These are phyloP conservation scores for Penicillium sp. DNA, from an alignment of 2,329 filamentous ascomycete species.

Conservation along the genomic window DNA sequence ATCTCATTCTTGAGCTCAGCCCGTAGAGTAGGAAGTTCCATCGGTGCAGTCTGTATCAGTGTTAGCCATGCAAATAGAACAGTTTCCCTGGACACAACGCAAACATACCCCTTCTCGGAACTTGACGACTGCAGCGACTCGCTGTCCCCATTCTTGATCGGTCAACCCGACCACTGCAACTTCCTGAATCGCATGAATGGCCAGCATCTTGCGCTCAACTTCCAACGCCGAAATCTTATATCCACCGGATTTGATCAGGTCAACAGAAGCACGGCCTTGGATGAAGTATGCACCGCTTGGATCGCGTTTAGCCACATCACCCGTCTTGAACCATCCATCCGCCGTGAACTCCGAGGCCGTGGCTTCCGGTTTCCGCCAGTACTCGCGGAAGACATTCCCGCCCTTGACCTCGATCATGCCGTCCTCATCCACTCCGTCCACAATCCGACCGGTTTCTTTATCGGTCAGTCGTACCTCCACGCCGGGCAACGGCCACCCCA, in stretches of 20 bases:
- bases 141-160: slow-evolving; percentile 48
- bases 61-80: background rate
- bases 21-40: slow-evolving; percentile 28
- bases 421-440: slow-evolving; percentile 29
- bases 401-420: slow-evolving; percentile 40
- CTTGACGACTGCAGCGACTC: slow-evolving; percentile 47
- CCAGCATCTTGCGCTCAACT: slow-evolving; percentile 47
- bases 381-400: slow-evolving; percentile 37
- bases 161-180: slow-evolving; percentile 48
- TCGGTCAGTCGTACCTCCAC: slow-evolving; percentile 42
- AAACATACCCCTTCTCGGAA: slow-evolving; percentile 29
- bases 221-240: slow-evolving; percentile 50
- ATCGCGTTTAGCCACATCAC: slow-evolving; percentile 37
- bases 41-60: slow-evolving; percentile 16
- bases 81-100: background rate
- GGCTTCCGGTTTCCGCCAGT: slow-evolving; percentile 39
- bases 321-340: slow-evolving; percentile 45
- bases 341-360: slow-evolving; percentile 40
- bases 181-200: slow-evolving; percentile 43
- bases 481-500: slow-evolving; percentile 43
- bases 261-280: slow-evolving; percentile 45
- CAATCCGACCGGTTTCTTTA: slow-evolving; percentile 29
- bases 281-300: slow-evolving; percentile 43
- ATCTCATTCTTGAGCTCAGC: slow-evolving; percentile 41
- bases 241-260: slow-evolving; percentile 49